Evolutionary conservation across 1,284 basidiomycete species (phyloP).

Genomic region (Ceratorhiza oryzae-sativae): DNA sequence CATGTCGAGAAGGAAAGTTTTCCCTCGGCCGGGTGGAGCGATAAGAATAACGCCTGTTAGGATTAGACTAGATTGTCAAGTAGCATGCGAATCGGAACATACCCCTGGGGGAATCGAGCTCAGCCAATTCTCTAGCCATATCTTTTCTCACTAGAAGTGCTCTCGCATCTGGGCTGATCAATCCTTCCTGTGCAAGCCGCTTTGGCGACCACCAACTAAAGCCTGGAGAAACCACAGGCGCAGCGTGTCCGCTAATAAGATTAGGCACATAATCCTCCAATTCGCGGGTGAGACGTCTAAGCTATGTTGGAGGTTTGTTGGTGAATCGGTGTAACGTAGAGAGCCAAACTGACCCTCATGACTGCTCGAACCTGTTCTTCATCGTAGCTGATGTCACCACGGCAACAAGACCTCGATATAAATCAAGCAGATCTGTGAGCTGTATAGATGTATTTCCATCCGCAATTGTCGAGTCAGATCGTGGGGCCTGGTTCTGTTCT

Average conservation of each 20-base stretch:
- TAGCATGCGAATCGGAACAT: slow-evolving; percentile 27
- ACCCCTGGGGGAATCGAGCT: slow-evolving; percentile 65
- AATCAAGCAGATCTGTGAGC: slow-evolving; percentile 57
- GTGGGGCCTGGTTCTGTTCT: not conserved
- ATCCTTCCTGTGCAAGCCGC: slow-evolving; percentile 42
- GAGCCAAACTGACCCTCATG: slow-evolving; percentile 60
- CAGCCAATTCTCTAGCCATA: slow-evolving; percentile 65
- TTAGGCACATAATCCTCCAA: slow-evolving; percentile 61
- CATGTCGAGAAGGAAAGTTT: slow-evolving; percentile 69
- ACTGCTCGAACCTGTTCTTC: slow-evolving; percentile 70
- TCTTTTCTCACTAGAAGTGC: slow-evolving; percentile 62
- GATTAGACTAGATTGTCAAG: not conserved
- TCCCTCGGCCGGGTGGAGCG: slow-evolving; percentile 61
- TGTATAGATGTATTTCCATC: not conserved
- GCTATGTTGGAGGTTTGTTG: slow-evolving; percentile 48
- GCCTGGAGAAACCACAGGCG: slow-evolving; percentile 38
- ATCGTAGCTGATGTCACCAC: slow-evolving; percentile 64
- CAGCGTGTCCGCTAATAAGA: slow-evolving; percentile 46
- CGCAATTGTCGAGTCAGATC: not conserved
- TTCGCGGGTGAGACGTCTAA: slow-evolving; percentile 57
- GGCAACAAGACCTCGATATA: slow-evolving; percentile 58
- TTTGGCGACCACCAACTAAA: slow-evolving; percentile 47
- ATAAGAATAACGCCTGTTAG: slow-evolving; percentile 56
- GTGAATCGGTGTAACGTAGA: not conserved
- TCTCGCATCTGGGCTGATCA: slow-evolving; percentile 42